These are phyloP conservation scores for Epichloe gansuensis DNA, from an alignment of 2,329 filamentous ascomycete species.

Conservation along the genomic window DNA sequence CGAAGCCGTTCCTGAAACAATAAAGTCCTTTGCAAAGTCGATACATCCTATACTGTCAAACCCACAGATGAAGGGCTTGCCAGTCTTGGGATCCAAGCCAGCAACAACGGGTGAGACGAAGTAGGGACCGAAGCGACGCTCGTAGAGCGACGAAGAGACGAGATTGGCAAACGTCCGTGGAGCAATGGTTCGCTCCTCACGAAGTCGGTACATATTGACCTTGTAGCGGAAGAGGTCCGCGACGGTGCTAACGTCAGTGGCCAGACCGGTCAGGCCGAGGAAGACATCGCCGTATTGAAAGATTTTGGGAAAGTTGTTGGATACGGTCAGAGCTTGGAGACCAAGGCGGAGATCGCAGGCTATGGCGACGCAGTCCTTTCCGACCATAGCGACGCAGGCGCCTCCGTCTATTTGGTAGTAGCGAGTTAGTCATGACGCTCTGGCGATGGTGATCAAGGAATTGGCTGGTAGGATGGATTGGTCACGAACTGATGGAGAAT, in stretches of 20 bases:
- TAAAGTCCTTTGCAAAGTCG: constrained; percentile 99
- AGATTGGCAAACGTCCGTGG: constrained; percentile 94
- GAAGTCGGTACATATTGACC: constrained; percentile 98
- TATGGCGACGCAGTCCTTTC: constrained; percentile 99
- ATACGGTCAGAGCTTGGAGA: constrained; percentile 90
- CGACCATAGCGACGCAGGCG: constrained; percentile 96
- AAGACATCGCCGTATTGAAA: constrained; percentile 95
- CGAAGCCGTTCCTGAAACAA: constrained; percentile 88
- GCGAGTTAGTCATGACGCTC: neutral
- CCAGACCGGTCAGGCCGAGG: constrained; percentile 88
- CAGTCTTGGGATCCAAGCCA: constrained; percentile 85
- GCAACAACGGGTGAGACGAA: constrained; percentile 93
- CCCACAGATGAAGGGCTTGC: constrained; percentile 94
- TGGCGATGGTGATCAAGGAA: neutral
- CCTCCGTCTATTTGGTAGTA: constrained; percentile 50
- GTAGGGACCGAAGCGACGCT: constrained; percentile 90
- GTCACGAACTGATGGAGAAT: constrained; percentile 78
- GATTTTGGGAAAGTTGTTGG: constrained; percentile 99
- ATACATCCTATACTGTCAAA: constrained; percentile 99
- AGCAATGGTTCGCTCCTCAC: constrained; percentile 92
- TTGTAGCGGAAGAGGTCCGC: constrained; percentile 98
- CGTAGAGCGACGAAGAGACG: constrained; percentile 81
- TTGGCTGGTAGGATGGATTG: neutral
- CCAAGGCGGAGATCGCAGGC: constrained; percentile 97
- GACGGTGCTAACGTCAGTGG: constrained; percentile 89